Percentiles rank a stretch among this genome's conserved stretches.
These are phyloP conservation scores for Backusella tuberculispora DNA, from an alignment of 192 early-diverging fungal species.

Conservation along the genomic window DNA sequence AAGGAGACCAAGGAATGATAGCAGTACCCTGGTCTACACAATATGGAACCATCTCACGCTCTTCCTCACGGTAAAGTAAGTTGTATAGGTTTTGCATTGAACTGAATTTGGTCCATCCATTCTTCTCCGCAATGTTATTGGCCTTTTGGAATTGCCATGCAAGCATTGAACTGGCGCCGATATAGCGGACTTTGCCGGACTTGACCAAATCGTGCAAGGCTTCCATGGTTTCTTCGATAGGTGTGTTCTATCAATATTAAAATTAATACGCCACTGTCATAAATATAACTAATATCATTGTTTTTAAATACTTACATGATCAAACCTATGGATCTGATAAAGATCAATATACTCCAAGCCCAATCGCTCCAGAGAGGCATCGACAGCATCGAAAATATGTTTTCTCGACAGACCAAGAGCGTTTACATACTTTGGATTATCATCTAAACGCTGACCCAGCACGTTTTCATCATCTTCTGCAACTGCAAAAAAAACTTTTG, in stretches of 20 bases:
- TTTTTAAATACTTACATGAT: neutral
- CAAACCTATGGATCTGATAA: constrained; percentile 53
- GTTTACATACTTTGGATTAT: constrained; percentile 17
- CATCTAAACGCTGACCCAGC: neutral
- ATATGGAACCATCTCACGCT: constrained; percentile 59
- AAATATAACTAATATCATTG: neutral
- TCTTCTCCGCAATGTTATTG: constrained; percentile 51
- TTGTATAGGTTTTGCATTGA: constrained; percentile 54
- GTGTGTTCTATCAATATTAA: constrained; percentile 35
- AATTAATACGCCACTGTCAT: too few species aligned
- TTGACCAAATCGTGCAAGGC: constrained; percentile 46
- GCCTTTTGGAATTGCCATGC: constrained; percentile 55
- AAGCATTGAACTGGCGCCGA: constrained; percentile 38
- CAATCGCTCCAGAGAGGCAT: constrained; percentile 33
- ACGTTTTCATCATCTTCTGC: constrained; percentile 16
- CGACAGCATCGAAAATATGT: constrained; percentile 36
- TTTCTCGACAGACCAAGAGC: constrained; percentile 31
- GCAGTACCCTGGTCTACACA: constrained; percentile 46
- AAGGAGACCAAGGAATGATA: constrained; percentile 51
- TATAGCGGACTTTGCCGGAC: constrained; percentile 45
- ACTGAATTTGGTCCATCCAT: constrained; percentile 52
- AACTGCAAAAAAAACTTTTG: constrained; percentile 37
- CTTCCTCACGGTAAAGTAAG: constrained; percentile 53
- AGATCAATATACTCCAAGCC: constrained; percentile 53
- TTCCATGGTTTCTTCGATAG: constrained; percentile 46